These are phyloP conservation scores for Neostapfia colusana DNA, from an alignment of 176 grass and related monocot genomes.

Conservation along the genomic window DNA sequence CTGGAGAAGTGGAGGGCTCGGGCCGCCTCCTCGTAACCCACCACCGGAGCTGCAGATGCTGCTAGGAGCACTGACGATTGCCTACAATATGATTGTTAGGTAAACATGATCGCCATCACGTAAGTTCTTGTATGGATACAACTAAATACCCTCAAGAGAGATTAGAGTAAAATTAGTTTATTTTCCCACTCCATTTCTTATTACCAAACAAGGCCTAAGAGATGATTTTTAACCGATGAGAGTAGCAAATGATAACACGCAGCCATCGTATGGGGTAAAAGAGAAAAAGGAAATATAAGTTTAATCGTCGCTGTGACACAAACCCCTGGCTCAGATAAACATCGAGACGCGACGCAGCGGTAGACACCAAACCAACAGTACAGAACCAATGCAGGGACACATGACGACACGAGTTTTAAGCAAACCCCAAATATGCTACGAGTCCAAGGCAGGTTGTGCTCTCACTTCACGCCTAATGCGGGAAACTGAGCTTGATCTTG, in stretches of 20 bases:
- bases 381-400: neutral
- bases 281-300: neutral
- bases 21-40: no score
- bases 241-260: neutral
- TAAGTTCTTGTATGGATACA: no score
- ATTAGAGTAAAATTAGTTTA: no score
- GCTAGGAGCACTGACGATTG: no score
- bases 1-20: no score
- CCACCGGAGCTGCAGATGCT: no score
- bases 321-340: constrained; percentile 50
- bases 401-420: neutral
- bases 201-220: no score
- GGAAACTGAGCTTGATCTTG: constrained; percentile 71
- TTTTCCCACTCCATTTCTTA: no score
- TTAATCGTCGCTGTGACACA: constrained; percentile 10
- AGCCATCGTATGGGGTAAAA: neutral
- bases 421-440: constrained; percentile 26
- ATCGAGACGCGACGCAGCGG: constrained; percentile 8
- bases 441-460: neutral
- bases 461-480: constrained; percentile 47
- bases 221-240: neutral
- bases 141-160: no score
- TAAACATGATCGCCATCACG: no score
- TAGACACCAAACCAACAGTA: constrained; percentile 26
- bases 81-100: no score